These are phyloP conservation scores for Cordia subcordata DNA, from an alignment of 257 asterid species.

Conservation along the genomic window DNA sequence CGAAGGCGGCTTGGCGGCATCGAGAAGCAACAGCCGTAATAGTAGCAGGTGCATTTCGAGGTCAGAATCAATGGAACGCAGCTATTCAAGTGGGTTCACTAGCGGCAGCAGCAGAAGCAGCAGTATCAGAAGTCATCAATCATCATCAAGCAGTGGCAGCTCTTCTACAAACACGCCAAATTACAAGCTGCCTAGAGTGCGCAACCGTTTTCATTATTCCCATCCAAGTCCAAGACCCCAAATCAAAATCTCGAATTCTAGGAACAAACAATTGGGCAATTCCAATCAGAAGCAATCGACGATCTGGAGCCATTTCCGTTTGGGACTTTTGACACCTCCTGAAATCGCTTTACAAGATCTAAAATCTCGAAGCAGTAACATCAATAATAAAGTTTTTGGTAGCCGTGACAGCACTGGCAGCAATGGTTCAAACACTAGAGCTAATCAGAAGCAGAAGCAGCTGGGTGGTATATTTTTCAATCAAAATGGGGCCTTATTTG, in stretches of 20 bases:
- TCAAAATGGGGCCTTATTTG: slow-evolving; percentile 24
- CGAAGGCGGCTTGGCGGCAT: slow-evolving; percentile 17
- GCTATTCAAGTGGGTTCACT: slow-evolving; percentile 35
- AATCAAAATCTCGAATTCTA: slow-evolving; percentile 27
- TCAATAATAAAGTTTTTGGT: slow-evolving; percentile 14
- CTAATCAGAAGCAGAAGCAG: slow-evolving; percentile 30
- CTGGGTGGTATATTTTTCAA: slow-evolving; percentile 5
- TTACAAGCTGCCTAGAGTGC: slow-evolving; percentile 22
- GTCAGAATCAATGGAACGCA: slow-evolving; percentile 58
- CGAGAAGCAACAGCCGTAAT: slow-evolving; percentile 7
- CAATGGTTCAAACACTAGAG: background rate
- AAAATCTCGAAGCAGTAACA: slow-evolving; percentile 32
- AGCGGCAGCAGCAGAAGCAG: slow-evolving; percentile 69
- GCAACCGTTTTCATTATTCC: slow-evolving; percentile 55
- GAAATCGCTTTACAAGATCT: slow-evolving; percentile 59
- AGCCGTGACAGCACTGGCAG: slow-evolving; percentile 49
- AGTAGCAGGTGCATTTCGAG: slow-evolving; percentile 23
- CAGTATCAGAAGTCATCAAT: slow-evolving; percentile 49
- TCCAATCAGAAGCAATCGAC: slow-evolving; percentile 21
- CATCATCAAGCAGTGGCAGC: slow-evolving; percentile 45
- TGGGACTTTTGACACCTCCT: slow-evolving; percentile 69
- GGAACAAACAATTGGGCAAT: slow-evolving; percentile 10
- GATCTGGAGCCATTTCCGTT: slow-evolving; percentile 50
- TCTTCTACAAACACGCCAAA: slow-evolving; percentile 14
- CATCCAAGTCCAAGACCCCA: slow-evolving; percentile 91